These are phyloP conservation scores for Boletus tylopilopsis DNA, from an alignment of 768 basidiomycete species.

Conservation along the genomic window DNA sequence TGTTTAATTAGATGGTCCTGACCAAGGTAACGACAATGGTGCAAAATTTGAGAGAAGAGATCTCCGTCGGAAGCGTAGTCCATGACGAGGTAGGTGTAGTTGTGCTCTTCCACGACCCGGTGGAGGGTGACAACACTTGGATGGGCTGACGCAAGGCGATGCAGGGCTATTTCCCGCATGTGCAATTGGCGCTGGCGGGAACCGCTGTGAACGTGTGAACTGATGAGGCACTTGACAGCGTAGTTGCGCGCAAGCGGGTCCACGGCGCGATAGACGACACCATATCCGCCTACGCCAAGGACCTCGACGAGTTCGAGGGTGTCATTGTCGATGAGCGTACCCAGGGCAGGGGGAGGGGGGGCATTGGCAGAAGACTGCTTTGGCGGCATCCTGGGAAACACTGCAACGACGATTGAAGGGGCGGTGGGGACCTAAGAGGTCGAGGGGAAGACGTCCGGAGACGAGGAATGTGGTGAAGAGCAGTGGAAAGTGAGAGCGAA, in stretches of 20 bases:
- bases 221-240: conserved; percentile 90
- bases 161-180: conserved; percentile 82
- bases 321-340: conserved; percentile 80
- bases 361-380: conserved; percentile 33
- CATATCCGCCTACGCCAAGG: conserved; percentile 92
- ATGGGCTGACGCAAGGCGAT: conserved; percentile 70
- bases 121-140: conserved; percentile 85
- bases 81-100: conserved; percentile 87
- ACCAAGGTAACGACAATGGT: conserved; percentile 73
- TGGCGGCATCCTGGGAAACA: conserved; percentile 27
- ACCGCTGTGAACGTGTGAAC: conserved; percentile 39
- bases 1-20: conserved; percentile 80
- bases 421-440: conserved; percentile 22
- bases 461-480: conserved; percentile 18
- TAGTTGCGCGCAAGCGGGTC: conserved; percentile 56
- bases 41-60: conserved; percentile 86
- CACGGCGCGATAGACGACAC: conserved; percentile 88
- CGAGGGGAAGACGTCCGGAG: conserved; percentile 20
- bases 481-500: conserved; percentile 26
- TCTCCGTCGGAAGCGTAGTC: conserved; percentile 90
- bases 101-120: conserved; percentile 79
- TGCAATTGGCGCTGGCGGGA: conserved; percentile 71
- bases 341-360: conserved; percentile 54
- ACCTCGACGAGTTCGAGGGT: conserved; percentile 80
- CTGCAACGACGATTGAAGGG: conserved; percentile 14